phyloP scores from a whole-genome alignment of 2,329 filamentous ascomycete species.

The Fusarium dlaminii region DNA sequence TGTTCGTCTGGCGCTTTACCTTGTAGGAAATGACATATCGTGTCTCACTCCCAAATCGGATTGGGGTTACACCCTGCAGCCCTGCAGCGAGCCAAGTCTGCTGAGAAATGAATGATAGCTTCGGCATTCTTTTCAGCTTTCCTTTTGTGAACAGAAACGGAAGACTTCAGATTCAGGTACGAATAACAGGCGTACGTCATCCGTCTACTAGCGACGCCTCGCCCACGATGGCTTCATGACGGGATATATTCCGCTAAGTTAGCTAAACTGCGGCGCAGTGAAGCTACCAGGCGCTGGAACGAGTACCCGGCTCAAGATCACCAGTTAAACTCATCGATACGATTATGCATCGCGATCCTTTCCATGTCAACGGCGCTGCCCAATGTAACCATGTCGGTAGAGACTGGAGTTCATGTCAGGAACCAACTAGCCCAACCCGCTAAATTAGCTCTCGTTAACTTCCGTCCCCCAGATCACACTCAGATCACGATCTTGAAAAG shows the following conservation, averaged over 20 bases:
- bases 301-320: background rate
- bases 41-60: background rate
- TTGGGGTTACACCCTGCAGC: background rate
- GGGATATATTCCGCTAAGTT: background rate
- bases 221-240: background rate
- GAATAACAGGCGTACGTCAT: background rate
- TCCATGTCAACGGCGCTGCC: background rate
- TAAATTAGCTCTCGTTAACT: background rate
- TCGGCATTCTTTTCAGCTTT: background rate
- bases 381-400: background rate
- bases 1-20: background rate
- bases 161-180: background rate
- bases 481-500: background rate
- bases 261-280: background rate
- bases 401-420: background rate
- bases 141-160: background rate
- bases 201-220: background rate
- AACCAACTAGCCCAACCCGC: background rate
- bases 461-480: background rate
- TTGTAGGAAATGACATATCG: background rate
- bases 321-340: background rate
- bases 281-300: background rate
- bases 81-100: background rate
- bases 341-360: background rate
- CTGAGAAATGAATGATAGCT: background rate